A percentile compares a stretch with the other conserved stretches of the same genome.
phyloP scores from a whole-genome alignment of 108 stramenopile genomes.

The Cylindrotheca fusiformis region DNA sequence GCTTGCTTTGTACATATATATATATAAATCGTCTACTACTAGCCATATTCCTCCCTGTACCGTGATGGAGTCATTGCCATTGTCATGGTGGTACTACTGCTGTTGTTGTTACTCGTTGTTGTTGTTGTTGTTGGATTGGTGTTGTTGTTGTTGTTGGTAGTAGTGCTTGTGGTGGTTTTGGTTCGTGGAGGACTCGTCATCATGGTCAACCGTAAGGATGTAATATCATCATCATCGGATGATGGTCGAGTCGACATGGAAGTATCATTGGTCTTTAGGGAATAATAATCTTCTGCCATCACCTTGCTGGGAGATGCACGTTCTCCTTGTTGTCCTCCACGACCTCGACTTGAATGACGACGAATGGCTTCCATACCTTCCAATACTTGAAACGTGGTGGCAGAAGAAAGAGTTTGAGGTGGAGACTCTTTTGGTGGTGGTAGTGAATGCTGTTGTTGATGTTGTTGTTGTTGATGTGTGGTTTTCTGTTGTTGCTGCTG shows the following conservation, averaged over 20 bases:
- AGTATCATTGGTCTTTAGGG: neutral
- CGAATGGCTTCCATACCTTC: neutral
- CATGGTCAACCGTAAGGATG: too few relatives aligned
- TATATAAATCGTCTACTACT: too few relatives aligned
- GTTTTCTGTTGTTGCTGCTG: neutral
- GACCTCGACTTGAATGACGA: neutral
- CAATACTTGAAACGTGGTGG: neutral
- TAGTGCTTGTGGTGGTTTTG: too few relatives aligned
- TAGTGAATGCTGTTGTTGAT: neutral
- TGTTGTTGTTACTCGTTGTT: too few relatives aligned
- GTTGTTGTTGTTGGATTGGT: too few relatives aligned
- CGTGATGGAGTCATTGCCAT: too few relatives aligned
- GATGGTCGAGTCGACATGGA: neutral
- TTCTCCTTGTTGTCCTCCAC: neutral
- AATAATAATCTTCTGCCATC: neutral
- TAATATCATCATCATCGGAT: too few relatives aligned
- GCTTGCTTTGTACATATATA: too few relatives aligned
- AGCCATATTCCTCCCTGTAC: too few relatives aligned
- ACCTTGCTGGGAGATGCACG: neutral
- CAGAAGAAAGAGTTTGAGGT: neutral
- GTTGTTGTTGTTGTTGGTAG: too few relatives aligned
- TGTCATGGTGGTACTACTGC: too few relatives aligned
- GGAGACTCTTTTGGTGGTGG: neutral
- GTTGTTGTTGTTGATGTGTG: neutral
- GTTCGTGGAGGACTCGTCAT: too few relatives aligned